Base-by-base conservation (phyloP, 2,329 filamentous ascomycete species). In the Mycosphaerella sp. region DNA sequence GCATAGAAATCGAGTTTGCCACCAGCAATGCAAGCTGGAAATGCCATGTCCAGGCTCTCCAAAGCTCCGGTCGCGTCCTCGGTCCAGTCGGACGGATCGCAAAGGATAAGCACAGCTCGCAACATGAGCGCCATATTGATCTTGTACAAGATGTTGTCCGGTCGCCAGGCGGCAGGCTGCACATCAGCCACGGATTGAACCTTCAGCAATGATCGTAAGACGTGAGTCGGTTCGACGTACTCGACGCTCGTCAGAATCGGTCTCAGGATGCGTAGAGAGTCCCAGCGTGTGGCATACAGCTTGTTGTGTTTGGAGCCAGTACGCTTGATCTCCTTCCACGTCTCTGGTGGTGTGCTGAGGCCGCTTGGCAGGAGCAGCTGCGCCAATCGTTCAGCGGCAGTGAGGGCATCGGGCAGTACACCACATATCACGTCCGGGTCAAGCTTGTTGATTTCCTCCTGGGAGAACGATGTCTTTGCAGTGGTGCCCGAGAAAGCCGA, bases 401-500 rank as follows among this genome's bases (percentile, higher is more conserved):
- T 34, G 12, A 59, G 57, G 3, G 76, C 62, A 49, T 69, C 67
- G 17, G 66, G 66, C 27, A 76, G 55, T 16, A 67, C 64, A 42
- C 69, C 70, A 4, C 73, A 44, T 41, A 77, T 73, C 34, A 66
- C 58, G 28, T 70, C 70, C 3, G 66, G 48, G 39, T 75, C 70
- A 8, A 76, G 61, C 9, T 68, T 64, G 18, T 68, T 64, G 25
- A 72, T 64, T 47, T 75, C 72, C 32, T 70, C 68, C 52, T 68
- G 67, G 5, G 73, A 74, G 49, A 73, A 71, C 2, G 73, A 72
- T 0, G 73, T 73, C 39, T 72, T 72, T 4, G 70, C 71, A 2
- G 74, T 75, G 2, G 71, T 75, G 12, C 72, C 72, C 3, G 74
- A 75, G 59, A 74, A 70, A 36, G 65, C 68, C 5, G 73, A 75